A percentile compares a stretch with the other conserved stretches of the same genome.
Conservation (phyloP, 2,329 filamentous ascomycete species). For the Claviceps africana region DNA sequence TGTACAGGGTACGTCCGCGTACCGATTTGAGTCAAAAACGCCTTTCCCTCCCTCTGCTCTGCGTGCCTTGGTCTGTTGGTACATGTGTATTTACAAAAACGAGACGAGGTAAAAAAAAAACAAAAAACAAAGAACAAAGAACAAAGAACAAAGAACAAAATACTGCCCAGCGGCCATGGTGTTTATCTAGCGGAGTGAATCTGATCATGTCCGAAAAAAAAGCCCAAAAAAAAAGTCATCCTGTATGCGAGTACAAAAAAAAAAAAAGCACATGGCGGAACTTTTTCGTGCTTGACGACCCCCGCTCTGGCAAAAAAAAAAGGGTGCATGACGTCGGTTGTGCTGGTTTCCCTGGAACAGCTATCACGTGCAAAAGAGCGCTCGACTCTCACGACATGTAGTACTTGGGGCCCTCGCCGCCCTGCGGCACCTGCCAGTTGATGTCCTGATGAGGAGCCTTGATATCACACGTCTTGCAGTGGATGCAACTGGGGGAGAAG, state of each 20-base stretch:
- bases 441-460: slow-evolving; percentile 95
- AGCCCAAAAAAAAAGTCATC: too few species aligned
- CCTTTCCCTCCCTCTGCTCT: background rate
- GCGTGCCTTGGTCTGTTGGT: background rate
- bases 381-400: slow-evolving; percentile 42
- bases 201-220: too few species aligned
- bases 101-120: too few species aligned
- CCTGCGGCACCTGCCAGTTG: slow-evolving; percentile 91
- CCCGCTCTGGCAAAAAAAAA: too few species aligned
- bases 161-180: too few species aligned
- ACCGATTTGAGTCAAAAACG: background rate
- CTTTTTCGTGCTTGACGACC: too few species aligned
- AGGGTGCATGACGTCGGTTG: too few species aligned
- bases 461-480: slow-evolving; percentile 99
- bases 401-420: slow-evolving; percentile 65
- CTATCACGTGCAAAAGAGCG: background rate
- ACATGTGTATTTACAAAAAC: background rate
- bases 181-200: too few species aligned
- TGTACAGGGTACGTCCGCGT: background rate
- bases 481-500: slow-evolving; percentile 66
- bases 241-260: too few species aligned
- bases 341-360: background rate
- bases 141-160: too few species aligned
- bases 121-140: too few species aligned
- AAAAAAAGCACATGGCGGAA: too few species aligned